phyloP scores from a whole-genome alignment of 495 filamentous ascomycete species.

The Xylaria venustula region DNA sequence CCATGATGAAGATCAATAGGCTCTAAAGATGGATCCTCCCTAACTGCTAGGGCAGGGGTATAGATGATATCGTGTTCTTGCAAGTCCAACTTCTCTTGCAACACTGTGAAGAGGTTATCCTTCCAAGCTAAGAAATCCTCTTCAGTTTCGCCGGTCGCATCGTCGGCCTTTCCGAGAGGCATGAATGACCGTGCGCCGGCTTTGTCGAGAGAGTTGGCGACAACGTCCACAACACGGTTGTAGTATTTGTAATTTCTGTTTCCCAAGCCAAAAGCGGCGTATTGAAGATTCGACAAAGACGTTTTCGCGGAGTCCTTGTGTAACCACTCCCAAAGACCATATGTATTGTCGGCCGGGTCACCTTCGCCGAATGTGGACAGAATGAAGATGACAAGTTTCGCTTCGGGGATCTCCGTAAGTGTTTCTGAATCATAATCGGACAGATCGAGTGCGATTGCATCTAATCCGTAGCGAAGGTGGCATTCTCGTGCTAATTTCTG shows the following conservation, averaged over 20 bases:
- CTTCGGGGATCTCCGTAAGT: constrained; percentile 35
- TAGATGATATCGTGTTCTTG: constrained; percentile 41
- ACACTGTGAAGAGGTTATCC: constrained; percentile 38
- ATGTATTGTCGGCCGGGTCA: constrained; percentile 53
- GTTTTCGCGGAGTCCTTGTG: neutral
- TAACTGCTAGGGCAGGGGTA: constrained; percentile 39
- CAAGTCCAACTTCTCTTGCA: constrained; percentile 13
- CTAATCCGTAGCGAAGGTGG: constrained; percentile 40
- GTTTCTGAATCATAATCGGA: constrained; percentile 49
- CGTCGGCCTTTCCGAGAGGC: constrained; percentile 43
- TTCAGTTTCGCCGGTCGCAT: constrained; percentile 46
- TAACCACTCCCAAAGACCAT: constrained; percentile 47
- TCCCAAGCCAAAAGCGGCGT: constrained; percentile 47
- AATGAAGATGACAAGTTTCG: constrained; percentile 50
- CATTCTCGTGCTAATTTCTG: constrained; percentile 47
- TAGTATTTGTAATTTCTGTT: constrained; percentile 56
- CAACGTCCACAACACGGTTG: constrained; percentile 46
- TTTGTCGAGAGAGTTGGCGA: constrained; percentile 34
- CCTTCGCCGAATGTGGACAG: constrained; percentile 57
- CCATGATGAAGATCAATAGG: constrained; percentile 41
- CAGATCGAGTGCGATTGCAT: constrained; percentile 46
- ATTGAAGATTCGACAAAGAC: constrained; percentile 36
- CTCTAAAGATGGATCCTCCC: constrained; percentile 38
- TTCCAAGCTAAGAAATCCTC: constrained; percentile 56
- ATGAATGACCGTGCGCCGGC: constrained; percentile 41